Evolutionary conservation across 495 filamentous ascomycete species (phyloP), one percentile per base, ranked within the genome.

Genomic region (Penicillium fimorum): DNA sequence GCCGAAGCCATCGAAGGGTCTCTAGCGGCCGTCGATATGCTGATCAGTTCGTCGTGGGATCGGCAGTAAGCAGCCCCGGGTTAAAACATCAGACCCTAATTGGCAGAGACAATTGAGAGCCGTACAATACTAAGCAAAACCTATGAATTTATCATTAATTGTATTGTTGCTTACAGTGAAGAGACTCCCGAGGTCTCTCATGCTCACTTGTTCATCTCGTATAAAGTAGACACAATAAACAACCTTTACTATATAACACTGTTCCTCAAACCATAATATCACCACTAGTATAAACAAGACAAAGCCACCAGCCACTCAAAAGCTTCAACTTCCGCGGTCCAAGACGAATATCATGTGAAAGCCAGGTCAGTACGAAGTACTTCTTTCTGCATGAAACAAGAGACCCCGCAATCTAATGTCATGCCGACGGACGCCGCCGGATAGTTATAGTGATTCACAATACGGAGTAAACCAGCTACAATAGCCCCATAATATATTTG

Each of bases 351-450:
- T 4, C 51, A 45, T 45, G 42, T 53, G 51, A 53, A 51, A 37
- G 25, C 6, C 41, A 45, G 29, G n/a, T 29, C 25, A n/a, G 7
- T 22, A 22, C 22, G 22, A 2, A 17, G 13, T 17, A 40, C 20
- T 35, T 7, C 13, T 12, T 25, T 29, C 35, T 41, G 49, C 35
- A 51, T 29, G 50, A 40, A 20, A 45, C 41, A 6, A 22, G 2
- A 53, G 10, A 45, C 30, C 41, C 51, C 51, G 20, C 59, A 50
- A 22, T 50, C 10, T 17, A 15, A 25, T 51, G 46, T 10, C n/a
- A 17, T 24, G 48, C 64, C 64, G 64, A 62, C 64, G 64, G 64
- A 67, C 50, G 52, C 64, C 64, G 61, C 24, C 40, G 25, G 17
- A 24, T 15, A 22, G 15, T 33, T 20, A 25, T n/a, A 43, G 11